Conservation (phyloP, 306 rosid genomes). For the Vigna mungo region DNA sequence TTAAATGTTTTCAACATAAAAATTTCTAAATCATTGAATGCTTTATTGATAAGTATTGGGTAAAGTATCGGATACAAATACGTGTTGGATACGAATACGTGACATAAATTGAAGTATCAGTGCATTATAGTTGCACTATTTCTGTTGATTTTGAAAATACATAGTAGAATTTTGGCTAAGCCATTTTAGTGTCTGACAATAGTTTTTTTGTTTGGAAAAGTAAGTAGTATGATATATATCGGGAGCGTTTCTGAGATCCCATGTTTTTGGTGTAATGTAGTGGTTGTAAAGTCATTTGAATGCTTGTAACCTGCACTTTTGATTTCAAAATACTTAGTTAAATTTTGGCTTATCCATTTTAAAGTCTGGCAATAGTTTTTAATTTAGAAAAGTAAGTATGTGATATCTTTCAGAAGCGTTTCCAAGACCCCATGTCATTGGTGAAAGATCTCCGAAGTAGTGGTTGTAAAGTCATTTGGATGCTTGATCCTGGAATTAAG, state of each 20-base stretch:
- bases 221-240: slow-evolving; percentile 45
- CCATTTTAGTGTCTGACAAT: slow-evolving; percentile 26
- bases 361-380: slow-evolving; percentile 27
- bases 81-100: too few species aligned
- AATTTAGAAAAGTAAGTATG: slow-evolving; percentile 24
- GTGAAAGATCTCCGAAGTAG: slow-evolving; percentile 63
- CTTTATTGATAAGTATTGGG: too few species aligned
- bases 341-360: slow-evolving; percentile 35
- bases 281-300: slow-evolving; percentile 94
- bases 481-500: slow-evolving; percentile 97
- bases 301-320: slow-evolving; percentile 55
- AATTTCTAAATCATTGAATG: too few species aligned
- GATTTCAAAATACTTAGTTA: slow-evolving; percentile 34
- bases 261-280: slow-evolving; percentile 60
- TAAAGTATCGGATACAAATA: too few species aligned
- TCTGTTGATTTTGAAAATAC: slow-evolving; percentile 30
- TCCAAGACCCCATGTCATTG: slow-evolving; percentile 76
- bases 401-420: slow-evolving; percentile 69
- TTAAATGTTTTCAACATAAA: too few species aligned
- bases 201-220: slow-evolving; percentile 23
- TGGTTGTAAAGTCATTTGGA: slow-evolving; percentile 95
- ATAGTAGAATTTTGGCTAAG: slow-evolving; percentile 27
- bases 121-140: too few species aligned
- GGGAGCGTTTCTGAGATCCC: slow-evolving; percentile 81
- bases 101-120: too few species aligned